Evolutionary conservation across 805 yeast species (phyloP).

Genomic region (Candida tibetensis): DNA sequence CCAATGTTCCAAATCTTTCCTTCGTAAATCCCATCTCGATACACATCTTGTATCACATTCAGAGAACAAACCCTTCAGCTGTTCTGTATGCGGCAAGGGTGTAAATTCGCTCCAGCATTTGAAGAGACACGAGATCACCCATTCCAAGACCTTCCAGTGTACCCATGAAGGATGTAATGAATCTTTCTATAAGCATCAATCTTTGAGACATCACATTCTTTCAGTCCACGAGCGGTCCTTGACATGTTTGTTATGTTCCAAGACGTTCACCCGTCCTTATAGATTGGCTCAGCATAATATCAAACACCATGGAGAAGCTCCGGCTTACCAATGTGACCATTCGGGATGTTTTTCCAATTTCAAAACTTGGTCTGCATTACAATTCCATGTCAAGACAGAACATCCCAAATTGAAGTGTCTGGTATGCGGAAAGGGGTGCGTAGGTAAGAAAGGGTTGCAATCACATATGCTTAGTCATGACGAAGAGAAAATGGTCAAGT

Average conservation of each 20-base stretch:
- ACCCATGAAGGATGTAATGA: conserved; percentile 59
- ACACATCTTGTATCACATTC: conserved; percentile 72
- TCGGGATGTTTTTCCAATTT: conserved; percentile 60
- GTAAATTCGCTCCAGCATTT: conserved; percentile 78
- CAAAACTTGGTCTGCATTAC: conserved; percentile 71
- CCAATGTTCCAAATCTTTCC: conserved; percentile 63
- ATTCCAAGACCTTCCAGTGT: conserved; percentile 63
- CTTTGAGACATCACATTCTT: conserved; percentile 67
- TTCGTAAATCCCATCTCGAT: conserved; percentile 74
- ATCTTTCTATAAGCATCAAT: conserved; percentile 71
- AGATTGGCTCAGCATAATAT: conserved; percentile 63
- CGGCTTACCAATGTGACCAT: conserved; percentile 58
- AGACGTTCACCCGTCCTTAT: conserved; percentile 60
- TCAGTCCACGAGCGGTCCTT: conserved; percentile 58
- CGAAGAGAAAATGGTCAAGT: conserved; percentile 44
- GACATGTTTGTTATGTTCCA: conserved; percentile 61
- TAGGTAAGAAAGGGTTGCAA: conserved; percentile 65
- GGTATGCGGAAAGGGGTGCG: conserved; percentile 67
- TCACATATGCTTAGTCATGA: conserved; percentile 75
- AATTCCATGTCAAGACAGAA: conserved; percentile 62
- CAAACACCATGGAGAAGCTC: conserved; percentile 58
- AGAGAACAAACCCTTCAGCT: conserved; percentile 60
- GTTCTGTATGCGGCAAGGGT: conserved; percentile 78
- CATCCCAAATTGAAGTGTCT: conserved; percentile 70
- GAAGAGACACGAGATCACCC: conserved; percentile 79